Conservation (phyloP, 306 rosid genomes). For the Gastrolobium bilobum region DNA sequence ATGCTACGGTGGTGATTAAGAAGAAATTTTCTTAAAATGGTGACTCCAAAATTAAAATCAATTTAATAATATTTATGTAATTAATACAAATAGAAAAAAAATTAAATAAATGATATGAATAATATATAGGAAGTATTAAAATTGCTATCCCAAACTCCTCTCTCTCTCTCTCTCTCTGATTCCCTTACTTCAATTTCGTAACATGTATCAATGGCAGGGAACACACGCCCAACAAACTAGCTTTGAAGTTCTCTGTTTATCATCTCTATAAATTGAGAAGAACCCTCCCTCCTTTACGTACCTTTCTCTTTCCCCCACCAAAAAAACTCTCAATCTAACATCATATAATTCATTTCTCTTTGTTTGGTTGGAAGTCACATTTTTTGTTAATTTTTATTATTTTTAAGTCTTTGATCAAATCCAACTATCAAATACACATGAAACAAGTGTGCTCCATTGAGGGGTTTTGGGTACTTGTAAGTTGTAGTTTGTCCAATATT, state of each 20-base stretch:
- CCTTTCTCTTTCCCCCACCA: conserved; percentile 9
- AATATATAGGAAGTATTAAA: neutral
- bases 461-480: conserved; percentile 34
- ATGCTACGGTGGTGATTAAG: too few relatives aligned
- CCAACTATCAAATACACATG: conserved; percentile 3
- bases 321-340: neutral
- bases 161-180: too few relatives aligned
- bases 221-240: conserved; percentile 38
- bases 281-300: neutral
- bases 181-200: neutral
- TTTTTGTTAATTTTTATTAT: neutral
- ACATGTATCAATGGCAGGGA: conserved; percentile 24
- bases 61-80: neutral
- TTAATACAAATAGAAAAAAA: too few relatives aligned
- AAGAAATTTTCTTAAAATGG: too few relatives aligned
- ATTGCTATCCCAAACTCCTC: neutral
- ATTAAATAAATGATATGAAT: too few relatives aligned
- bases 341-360: neutral
- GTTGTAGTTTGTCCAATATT: conserved; percentile 16
- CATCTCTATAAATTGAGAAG: conserved; percentile 36
- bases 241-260: conserved; percentile 23
- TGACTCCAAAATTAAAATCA: neutral
- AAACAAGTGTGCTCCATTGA: conserved; percentile 34
- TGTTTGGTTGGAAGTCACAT: conserved; percentile 3
- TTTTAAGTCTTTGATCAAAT: neutral